Evolutionary conservation across 2,329 filamentous ascomycete species (phyloP), one percentile per base, ranked within the genome.

Genomic region (Sarocladium brachiariae): DNA sequence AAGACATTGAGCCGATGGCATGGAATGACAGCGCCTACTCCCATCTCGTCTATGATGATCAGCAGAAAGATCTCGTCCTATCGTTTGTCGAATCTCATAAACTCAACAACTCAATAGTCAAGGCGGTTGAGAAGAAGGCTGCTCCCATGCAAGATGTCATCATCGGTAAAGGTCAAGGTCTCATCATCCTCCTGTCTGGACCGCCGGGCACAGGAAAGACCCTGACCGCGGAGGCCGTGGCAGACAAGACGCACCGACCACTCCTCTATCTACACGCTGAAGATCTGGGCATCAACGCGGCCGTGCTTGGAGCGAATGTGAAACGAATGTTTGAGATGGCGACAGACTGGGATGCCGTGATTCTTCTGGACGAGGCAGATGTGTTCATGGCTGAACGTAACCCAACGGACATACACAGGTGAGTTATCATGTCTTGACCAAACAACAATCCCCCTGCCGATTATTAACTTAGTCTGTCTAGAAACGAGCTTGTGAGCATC

Each of bases 401-500:
- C 49, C 65, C 67, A 34, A 64, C 66, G 34, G 70, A 78, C 54
- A 67, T 78, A 13, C 63, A 64, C 34, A 66, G 43, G 43, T 47
- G 10, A 16, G 27, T 33, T 18, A n/a, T n/a, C n/a, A n/a, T n/a
- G n/a, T n/a, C n/a, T n/a, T n/a, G n/a, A n/a, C n/a, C n/a, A n/a
- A n/a, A n/a, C n/a, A n/a, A n/a, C n/a, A 30, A 30, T 30, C 27
- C 27, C 13, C 27, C 27, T 30, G 7, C 7, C 13, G 27, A 30
- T 30, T 30, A 30, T 7, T 13, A 13, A 30, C 27, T 30, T 13
- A 7, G n/a, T 30, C 13, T 7, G 7, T 30, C 27, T 30, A 47
- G 73, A 14, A 78, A 78, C 57, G 73, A 70, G 45, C 63, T 78
- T 3, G 71, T 75, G 4, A 70, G 68, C 50, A 73, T 74, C 53